Evolutionary conservation across 345 rosid species (phyloP).

Genomic region (Psidium friedrichsthalianum): DNA sequence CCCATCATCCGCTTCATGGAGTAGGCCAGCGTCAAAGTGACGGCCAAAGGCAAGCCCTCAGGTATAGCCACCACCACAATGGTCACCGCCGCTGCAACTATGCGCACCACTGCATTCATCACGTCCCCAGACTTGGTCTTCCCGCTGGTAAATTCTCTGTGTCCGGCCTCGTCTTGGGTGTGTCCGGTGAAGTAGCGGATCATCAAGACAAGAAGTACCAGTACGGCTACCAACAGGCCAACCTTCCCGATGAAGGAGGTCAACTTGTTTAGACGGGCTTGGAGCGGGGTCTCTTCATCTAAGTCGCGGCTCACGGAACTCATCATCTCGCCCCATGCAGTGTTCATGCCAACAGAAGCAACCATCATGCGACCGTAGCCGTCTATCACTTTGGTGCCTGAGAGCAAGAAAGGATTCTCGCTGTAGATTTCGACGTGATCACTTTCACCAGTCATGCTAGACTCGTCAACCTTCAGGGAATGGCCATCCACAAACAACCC

Average conservation of each 20-base stretch:
- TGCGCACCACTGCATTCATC: slow-evolving; percentile 39
- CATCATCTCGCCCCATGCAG: slow-evolving; percentile 75
- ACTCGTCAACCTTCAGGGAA: slow-evolving; percentile 36
- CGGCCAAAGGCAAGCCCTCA: slow-evolving; percentile 75
- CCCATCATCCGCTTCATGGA: slow-evolving; percentile 82
- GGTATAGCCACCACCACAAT: slow-evolving; percentile 81
- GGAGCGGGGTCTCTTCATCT: slow-evolving; percentile 46
- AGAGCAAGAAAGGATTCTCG: slow-evolving; percentile 41
- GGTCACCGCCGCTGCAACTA: slow-evolving; percentile 59
- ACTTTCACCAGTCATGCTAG: slow-evolving; percentile 64
- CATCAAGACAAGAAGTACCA: slow-evolving; percentile 47
- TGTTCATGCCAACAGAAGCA: slow-evolving; percentile 59
- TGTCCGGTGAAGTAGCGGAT: slow-evolving; percentile 63
- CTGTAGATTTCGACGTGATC: slow-evolving; percentile 26
- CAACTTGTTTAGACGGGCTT: slow-evolving; percentile 50
- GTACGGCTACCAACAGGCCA: slow-evolving; percentile 56
- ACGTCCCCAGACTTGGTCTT: slow-evolving; percentile 38
- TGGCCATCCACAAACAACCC: slow-evolving; percentile 47
- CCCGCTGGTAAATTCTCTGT: slow-evolving; percentile 29
- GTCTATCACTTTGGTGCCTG: slow-evolving; percentile 47
- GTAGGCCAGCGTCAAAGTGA: slow-evolving; percentile 67
- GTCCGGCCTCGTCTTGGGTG: slow-evolving; percentile 44
- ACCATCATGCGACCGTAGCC: slow-evolving; percentile 55
- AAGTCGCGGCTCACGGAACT: slow-evolving; percentile 35
- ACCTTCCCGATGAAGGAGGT: slow-evolving; percentile 58